Percentiles rank a stretch among this genome's conserved stretches.
Evolutionary conservation across 2,329 filamentous ascomycete species (phyloP).

Genomic region (Aspergillus unguis): DNA sequence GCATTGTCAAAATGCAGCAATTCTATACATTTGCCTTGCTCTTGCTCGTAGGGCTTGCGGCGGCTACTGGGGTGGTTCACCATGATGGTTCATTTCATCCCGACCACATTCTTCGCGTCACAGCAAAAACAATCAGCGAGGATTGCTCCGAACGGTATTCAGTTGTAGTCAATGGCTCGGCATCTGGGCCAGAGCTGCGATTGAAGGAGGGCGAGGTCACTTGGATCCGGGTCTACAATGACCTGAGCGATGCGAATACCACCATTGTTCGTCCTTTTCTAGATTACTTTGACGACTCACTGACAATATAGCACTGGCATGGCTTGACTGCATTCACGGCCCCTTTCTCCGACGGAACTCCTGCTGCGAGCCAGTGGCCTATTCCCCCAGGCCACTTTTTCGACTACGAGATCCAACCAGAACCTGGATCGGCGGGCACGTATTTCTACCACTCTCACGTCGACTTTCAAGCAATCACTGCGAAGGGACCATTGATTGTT

Average conservation of each 20-base stretch:
- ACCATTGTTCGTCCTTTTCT: constrained; percentile 48
- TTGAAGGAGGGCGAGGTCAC: constrained; percentile 44
- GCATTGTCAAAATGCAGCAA: background rate
- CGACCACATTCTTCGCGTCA: constrained; percentile 4
- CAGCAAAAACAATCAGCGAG: background rate
- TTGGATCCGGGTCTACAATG: constrained; percentile 61
- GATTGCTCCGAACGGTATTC: constrained; percentile 35
- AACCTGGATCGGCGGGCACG: constrained; percentile 55
- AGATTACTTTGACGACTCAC: background rate
- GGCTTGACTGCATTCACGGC: constrained; percentile 58
- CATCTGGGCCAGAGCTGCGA: constrained; percentile 50
- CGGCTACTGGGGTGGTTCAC: background rate
- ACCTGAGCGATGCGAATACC: constrained; percentile 52
- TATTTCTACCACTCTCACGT: constrained; percentile 70
- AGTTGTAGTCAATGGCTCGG: constrained; percentile 53
- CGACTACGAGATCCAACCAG: constrained; percentile 62
- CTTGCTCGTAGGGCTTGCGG: background rate
- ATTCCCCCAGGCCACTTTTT: constrained; percentile 62
- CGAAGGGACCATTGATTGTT: constrained; percentile 58
- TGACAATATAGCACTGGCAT: constrained; percentile 59
- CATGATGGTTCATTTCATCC: constrained; percentile 7
- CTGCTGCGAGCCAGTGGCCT: constrained; percentile 62
- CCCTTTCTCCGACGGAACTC: constrained; percentile 63
- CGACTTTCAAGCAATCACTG: constrained; percentile 59
- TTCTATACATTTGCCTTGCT: background rate